These are phyloP conservation scores for Mucor indicus DNA, from an alignment of 371 early-diverging fungal genomes.

Conservation along the genomic window DNA sequence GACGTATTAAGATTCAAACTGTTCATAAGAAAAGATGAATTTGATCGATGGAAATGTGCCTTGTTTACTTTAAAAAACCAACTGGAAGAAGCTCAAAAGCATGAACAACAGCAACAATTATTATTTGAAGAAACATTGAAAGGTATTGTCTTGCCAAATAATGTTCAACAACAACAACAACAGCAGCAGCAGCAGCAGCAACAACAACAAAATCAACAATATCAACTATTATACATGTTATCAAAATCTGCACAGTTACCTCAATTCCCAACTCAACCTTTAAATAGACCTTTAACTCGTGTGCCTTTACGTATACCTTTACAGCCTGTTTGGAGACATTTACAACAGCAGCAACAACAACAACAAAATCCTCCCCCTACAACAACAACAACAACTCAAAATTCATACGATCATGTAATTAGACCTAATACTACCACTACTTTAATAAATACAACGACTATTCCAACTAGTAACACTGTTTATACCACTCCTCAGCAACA, in stretches of 20 bases:
- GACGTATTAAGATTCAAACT: constrained; percentile 58
- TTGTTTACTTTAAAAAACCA: constrained; percentile 37
- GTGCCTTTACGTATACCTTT: constrained; percentile 25
- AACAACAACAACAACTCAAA: no score
- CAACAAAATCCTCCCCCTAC: no score
- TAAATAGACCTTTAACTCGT: constrained; percentile 18
- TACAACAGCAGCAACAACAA: constrained; percentile 9
- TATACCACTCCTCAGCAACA: no score
- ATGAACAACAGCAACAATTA: constrained; percentile 37
- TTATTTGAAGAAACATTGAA: constrained; percentile 40
- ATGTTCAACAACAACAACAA: constrained; percentile 6
- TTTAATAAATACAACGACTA: no score
- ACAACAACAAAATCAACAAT: constrained; percentile 24
- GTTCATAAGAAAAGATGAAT: constrained; percentile 61
- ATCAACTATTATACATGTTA: constrained; percentile 23
- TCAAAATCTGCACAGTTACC: constrained; percentile 23
- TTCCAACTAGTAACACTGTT: no score
- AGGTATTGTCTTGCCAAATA: constrained; percentile 31
- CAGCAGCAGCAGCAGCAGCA: constrained; percentile 34
- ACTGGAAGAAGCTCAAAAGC: constrained; percentile 28
- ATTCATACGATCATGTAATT: no score
- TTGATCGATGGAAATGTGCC: constrained; percentile 36
- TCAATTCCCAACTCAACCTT: constrained; percentile 22
- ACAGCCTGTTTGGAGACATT: constrained; percentile 24
- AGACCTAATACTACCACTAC: no score